Percentiles rank a stretch among this genome's conserved stretches.
phyloP scores from a whole-genome alignment of 1,139 yeast species.

The Hansenula anomala region DNA sequence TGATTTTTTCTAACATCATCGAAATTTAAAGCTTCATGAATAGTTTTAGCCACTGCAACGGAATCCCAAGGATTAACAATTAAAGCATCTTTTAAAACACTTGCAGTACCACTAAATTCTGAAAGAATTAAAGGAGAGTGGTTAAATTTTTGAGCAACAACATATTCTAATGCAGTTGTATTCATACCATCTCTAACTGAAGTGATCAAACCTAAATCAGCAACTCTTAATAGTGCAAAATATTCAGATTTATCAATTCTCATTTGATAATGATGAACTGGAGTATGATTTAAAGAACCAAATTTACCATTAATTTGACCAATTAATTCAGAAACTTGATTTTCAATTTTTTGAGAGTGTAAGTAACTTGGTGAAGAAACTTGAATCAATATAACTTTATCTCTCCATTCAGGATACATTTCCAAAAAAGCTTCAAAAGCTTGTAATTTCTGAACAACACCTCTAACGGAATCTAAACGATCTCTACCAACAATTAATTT shows the following conservation, averaged over 20 bases:
- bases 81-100: slow-evolving; percentile 72
- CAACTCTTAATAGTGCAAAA: slow-evolving; percentile 78
- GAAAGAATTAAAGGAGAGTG: slow-evolving; percentile 78
- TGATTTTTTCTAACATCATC: slow-evolving; percentile 35
- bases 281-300: slow-evolving; percentile 75
- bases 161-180: slow-evolving; percentile 89
- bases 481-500: slow-evolving; percentile 83
- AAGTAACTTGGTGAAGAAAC: slow-evolving; percentile 64
- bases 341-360: slow-evolving; percentile 54
- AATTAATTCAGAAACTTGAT: slow-evolving; percentile 74
- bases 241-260: slow-evolving; percentile 87
- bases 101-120: slow-evolving; percentile 91
- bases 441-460: slow-evolving; percentile 75
- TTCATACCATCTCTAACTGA: slow-evolving; percentile 96
- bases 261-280: slow-evolving; percentile 89
- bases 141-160: slow-evolving; percentile 74
- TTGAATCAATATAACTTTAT: slow-evolving; percentile 83
- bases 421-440: slow-evolving; percentile 80
- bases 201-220: slow-evolving; percentile 85
- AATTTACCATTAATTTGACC: slow-evolving; percentile 76
- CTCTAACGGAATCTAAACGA: slow-evolving; percentile 73
- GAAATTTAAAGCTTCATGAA: slow-evolving; percentile 62
- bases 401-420: slow-evolving; percentile 90
- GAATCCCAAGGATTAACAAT: slow-evolving; percentile 97
- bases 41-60: slow-evolving; percentile 84